Conservation (phyloP, 768 basidiomycete genomes). For the Leccinum pellstonianum region DNA sequence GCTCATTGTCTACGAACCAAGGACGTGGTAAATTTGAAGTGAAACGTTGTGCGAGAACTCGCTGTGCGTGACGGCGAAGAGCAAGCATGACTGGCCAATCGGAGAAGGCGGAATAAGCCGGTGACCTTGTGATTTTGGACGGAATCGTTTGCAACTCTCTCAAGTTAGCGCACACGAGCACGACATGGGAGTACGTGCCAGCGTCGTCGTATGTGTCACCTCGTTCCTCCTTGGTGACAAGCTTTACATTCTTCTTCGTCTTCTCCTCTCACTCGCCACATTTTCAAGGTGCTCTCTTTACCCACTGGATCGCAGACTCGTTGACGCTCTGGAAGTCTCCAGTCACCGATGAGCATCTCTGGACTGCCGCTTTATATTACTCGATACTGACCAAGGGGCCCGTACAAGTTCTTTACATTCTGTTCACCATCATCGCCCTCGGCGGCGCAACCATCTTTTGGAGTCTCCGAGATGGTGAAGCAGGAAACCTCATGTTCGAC, state of each 20-base stretch:
- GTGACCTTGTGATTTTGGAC: constrained; percentile 18
- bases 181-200: constrained; percentile 67
- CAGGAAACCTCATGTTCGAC: constrained; percentile 89
- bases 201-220: constrained; percentile 72
- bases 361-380: constrained; percentile 83
- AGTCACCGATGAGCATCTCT: constrained; percentile 78
- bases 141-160: background rate
- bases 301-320: constrained; percentile 93
- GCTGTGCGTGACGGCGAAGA: constrained; percentile 17
- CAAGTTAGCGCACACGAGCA: constrained; percentile 8
- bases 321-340: constrained; percentile 88
- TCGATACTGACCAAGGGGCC: constrained; percentile 71
- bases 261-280: background rate
- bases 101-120: background rate
- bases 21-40: constrained; percentile 35
- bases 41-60: constrained; percentile 3
- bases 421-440: constrained; percentile 53
- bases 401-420: constrained; percentile 51
- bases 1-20: constrained; percentile 67
- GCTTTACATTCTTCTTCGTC: background rate
- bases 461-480: constrained; percentile 74
- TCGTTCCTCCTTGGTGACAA: constrained; percentile 74
- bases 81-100: constrained; percentile 18
- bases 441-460: constrained; percentile 71
- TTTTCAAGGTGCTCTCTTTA: constrained; percentile 69